Conservation (phyloP, 345 rosid species). For the Salix dunnii region DNA sequence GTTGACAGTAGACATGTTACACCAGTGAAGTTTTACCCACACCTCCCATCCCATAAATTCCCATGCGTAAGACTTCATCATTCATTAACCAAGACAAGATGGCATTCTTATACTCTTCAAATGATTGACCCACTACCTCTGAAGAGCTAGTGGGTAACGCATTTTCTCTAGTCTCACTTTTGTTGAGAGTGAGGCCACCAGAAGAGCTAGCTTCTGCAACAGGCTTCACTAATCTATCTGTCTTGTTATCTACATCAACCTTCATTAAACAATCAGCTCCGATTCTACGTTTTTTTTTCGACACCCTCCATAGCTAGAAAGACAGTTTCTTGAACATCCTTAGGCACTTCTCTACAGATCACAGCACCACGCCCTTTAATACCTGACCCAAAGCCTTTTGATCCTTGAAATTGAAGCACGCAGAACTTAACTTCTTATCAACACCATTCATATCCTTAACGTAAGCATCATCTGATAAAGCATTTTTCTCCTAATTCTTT, state of each 20-base stretch:
- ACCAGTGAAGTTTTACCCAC: neutral
- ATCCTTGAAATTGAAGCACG: neutral
- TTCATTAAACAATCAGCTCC: neutral
- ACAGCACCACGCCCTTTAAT: neutral
- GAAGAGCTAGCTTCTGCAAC: neutral
- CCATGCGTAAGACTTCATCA: neutral
- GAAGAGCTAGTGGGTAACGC: neutral
- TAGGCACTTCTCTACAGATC: neutral
- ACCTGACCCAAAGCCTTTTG: neutral
- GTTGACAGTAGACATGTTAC: neutral
- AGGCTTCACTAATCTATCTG: neutral
- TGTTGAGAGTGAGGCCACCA: neutral
- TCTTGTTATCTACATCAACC: neutral
- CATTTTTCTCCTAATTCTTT: neutral
- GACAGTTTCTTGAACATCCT: neutral
- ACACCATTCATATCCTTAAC: neutral
- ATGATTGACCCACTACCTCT: neutral
- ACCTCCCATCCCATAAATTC: slow-evolving; percentile 1
- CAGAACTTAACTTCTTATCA: neutral
- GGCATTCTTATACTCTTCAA: neutral
- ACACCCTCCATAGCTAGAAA: neutral
- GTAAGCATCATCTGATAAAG: neutral
- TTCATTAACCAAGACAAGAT: neutral
- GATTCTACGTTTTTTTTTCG: neutral
- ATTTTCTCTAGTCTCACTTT: neutral